These are phyloP conservation scores for Suillus brevipes DNA, from an alignment of 768 basidiomycete species.

Conservation along the genomic window DNA sequence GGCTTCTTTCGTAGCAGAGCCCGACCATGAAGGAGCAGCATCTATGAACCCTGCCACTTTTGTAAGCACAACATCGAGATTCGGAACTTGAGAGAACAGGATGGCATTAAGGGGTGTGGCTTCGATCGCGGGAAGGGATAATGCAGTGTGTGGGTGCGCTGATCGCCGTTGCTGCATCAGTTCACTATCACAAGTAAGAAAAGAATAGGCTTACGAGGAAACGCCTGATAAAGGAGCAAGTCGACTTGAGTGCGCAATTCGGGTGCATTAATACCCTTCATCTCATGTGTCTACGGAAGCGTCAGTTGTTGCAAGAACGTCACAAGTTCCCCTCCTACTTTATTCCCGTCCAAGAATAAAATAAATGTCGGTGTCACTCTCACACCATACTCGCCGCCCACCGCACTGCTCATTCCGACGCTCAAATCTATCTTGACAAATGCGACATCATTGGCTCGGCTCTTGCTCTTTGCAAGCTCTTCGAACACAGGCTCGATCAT, in stretches of 20 bases:
- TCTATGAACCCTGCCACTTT: constrained; percentile 71
- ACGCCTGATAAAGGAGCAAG: constrained; percentile 71
- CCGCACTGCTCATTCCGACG: constrained; percentile 57
- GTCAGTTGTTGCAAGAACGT: background rate
- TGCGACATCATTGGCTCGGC: constrained; percentile 49
- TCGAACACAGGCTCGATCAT: constrained; percentile 87
- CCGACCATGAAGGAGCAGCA: constrained; percentile 35
- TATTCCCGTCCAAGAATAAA: constrained; percentile 78
- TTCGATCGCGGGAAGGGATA: constrained; percentile 60
- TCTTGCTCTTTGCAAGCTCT: constrained; percentile 66
- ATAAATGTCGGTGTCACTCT: constrained; percentile 85
- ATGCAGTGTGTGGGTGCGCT: constrained; percentile 76
- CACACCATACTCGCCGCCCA: constrained; percentile 67
- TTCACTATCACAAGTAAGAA: background rate
- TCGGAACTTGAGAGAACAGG: constrained; percentile 70
- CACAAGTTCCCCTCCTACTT: constrained; percentile 43
- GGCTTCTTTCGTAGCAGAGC: constrained; percentile 33
- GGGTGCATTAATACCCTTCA: constrained; percentile 68
- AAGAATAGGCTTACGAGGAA: constrained; percentile 63
- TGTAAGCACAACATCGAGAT: constrained; percentile 57
- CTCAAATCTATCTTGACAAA: constrained; percentile 87
- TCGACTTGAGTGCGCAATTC: constrained; percentile 77
- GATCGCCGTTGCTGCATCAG: constrained; percentile 7
- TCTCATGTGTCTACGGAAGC: constrained; percentile 55
- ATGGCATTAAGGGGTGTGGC: constrained; percentile 72